Base-by-base conservation (phyloP, 2,329 filamentous ascomycete species). In the Botrytis elliptica region DNA sequence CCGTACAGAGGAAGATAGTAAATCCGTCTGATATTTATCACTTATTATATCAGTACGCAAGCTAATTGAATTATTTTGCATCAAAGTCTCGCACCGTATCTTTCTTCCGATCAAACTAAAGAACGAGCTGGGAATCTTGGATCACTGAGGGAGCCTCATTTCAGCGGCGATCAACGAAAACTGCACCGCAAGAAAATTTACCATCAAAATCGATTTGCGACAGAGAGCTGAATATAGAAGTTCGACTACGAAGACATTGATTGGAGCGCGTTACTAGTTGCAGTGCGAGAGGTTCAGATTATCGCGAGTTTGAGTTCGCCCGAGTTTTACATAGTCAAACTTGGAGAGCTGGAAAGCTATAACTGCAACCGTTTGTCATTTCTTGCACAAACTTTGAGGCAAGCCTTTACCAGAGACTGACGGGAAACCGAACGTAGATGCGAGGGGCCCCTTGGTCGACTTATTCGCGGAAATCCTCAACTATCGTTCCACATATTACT, bases 1-100 rank as follows among this genome's bases (percentile, higher is more conserved):
- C 66, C 66, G 36, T 3, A 14, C 12, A 69, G 40, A 62, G 68
- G 42, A 60, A 70, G 55, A 70, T 62, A 63, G 68, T 46, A 70
- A 60, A 60, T 70, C 66, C 66, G 66, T 42, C 9, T 14, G 22
- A 44, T 57, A 69, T 69, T n/a, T 10, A 55, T 68, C n/a, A 52
- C n/a, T 38, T 67, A 4, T 33, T 67, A 4, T 42, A 38, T 18
- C 49, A 49, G 33, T 42, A 57, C n/a, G 9, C 9, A 38, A 52
- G 33, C 29, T 49, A 40, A 55, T n/a, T 18, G 36, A 25, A 52
- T 20, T 49, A 67, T 36, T 57, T 57, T 33, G 36, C 25, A 57
- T 42, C 65, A 57, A 68, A 42, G 25, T 33, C n/a, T 57, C 49
- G 18, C 66, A 29, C 16, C n/a, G 1, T 16, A 57, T 69, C 7